Evolutionary conservation across 371 early-diverging fungal species (phyloP).

Genomic region (Globomyces sp.): DNA sequence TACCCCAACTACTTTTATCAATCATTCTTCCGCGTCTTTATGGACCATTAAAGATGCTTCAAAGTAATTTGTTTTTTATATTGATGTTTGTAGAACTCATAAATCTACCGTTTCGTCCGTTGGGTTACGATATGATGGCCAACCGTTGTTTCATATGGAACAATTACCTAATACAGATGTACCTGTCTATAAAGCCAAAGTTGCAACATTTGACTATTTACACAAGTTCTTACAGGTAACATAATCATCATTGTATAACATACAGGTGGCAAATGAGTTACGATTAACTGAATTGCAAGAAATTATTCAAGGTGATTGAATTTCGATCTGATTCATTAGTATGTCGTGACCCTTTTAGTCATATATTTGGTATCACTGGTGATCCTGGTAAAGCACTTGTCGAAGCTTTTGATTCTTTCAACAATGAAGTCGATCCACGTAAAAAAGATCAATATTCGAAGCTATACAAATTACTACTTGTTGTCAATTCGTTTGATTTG

Average conservation of each 20-base stretch:
- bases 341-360: slow-evolving; percentile 41
- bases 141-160: slow-evolving; percentile 43
- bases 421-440: slow-evolving; percentile 36
- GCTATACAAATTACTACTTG: slow-evolving; percentile 49
- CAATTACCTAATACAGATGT: slow-evolving; percentile 21
- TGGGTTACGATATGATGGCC: slow-evolving; percentile 32
- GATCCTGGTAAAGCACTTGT: slow-evolving; percentile 33
- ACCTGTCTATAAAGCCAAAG: slow-evolving; percentile 32
- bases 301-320: slow-evolving; percentile 38
- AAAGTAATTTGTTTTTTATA: not conserved
- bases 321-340: slow-evolving; percentile 22
- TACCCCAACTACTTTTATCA: slow-evolving; percentile 31
- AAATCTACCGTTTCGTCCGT: slow-evolving; percentile 34
- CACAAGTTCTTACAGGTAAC: slow-evolving; percentile 32
- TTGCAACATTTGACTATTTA: slow-evolving; percentile 41
- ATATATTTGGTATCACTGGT: slow-evolving; percentile 43
- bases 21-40: not conserved
- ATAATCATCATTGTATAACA: not conserved
- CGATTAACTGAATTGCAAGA: slow-evolving; percentile 46
- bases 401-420: slow-evolving; percentile 48
- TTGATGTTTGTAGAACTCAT: slow-evolving; percentile 17
- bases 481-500: slow-evolving; percentile 49
- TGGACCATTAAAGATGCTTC: slow-evolving; percentile 23
- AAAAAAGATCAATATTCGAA: slow-evolving; percentile 37
- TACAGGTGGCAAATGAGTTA: slow-evolving; percentile 36